Percentiles rank a stretch among this genome's conserved stretches.
phyloP scores from a whole-genome alignment of 2,329 filamentous ascomycete species.

The Westerdykella sp. region DNA sequence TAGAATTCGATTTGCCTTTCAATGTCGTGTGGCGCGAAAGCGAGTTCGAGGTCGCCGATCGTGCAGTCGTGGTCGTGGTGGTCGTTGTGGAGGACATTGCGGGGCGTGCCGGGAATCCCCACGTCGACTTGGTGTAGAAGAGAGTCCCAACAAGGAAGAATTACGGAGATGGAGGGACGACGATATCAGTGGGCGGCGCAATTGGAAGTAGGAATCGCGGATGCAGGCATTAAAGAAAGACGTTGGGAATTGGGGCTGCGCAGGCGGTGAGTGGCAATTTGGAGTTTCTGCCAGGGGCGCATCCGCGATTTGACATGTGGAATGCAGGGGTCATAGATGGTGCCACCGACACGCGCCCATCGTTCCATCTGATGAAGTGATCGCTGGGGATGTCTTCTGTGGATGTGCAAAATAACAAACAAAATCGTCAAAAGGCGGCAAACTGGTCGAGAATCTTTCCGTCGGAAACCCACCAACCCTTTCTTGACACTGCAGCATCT shows the following conservation, averaged over 20 bases:
- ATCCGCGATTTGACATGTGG: background rate
- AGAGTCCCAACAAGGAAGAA: background rate
- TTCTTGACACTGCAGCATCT: too few relatives aligned
- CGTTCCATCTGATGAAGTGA: slow-evolving; percentile 17
- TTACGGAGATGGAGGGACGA: background rate
- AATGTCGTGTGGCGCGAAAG: slow-evolving; percentile 1
- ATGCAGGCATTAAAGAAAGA: slow-evolving; percentile 13
- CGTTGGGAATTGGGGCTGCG: slow-evolving; percentile 10
- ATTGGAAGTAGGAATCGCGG: background rate
- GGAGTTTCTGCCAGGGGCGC: slow-evolving; percentile 20
- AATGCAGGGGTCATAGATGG: slow-evolving; percentile 1
- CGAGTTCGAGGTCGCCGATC: slow-evolving; percentile 5
- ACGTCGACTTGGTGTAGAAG: background rate
- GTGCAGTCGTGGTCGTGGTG: background rate
- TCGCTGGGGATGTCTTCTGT: too few relatives aligned
- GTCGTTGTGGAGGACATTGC: slow-evolving; percentile 4
- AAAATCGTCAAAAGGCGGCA: too few relatives aligned
- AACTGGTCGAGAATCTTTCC: too few relatives aligned
- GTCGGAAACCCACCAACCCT: too few relatives aligned
- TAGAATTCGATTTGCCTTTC: slow-evolving; percentile 12
- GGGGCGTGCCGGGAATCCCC: background rate
- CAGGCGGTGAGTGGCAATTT: slow-evolving; percentile 8
- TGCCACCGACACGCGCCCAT: slow-evolving; percentile 27
- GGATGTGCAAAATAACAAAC: too few relatives aligned
- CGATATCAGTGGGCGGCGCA: background rate